Evolutionary conservation across 2,329 filamentous ascomycete species (phyloP).

Genomic region (Metarhizium humberi): DNA sequence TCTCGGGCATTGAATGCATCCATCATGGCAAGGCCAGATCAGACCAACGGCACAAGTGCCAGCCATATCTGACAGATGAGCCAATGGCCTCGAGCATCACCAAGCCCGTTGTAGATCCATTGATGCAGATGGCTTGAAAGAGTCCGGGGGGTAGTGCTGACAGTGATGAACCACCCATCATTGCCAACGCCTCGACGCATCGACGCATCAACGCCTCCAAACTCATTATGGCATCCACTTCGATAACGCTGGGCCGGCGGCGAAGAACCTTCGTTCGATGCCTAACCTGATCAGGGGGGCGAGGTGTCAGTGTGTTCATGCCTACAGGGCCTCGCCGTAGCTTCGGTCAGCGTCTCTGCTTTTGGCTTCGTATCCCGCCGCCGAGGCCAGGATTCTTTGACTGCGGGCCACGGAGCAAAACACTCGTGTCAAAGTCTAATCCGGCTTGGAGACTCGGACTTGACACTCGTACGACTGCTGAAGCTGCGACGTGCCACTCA

Average conservation of each 20-base stretch:
- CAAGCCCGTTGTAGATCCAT: background rate
- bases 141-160: background rate
- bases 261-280: too few relatives aligned
- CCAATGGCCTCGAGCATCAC: background rate
- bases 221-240: too few relatives aligned
- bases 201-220: too few relatives aligned
- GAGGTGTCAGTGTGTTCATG: background rate
- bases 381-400: background rate
- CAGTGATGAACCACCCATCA: too few relatives aligned
- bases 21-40: background rate
- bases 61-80: background rate
- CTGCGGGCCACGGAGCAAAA: background rate
- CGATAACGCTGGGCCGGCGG: background rate
- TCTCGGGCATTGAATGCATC: background rate
- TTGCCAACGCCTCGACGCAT: too few relatives aligned
- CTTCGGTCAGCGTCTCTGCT: background rate
- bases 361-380: background rate
- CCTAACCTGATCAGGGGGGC: too few relatives aligned
- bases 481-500: too few relatives aligned
- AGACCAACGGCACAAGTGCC: too few relatives aligned
- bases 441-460: too few relatives aligned
- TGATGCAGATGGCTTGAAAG: background rate
- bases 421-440: background rate
- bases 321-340: background rate
- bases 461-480: too few relatives aligned